A percentile compares a stretch with the other conserved stretches of the same genome.
Conservation (phyloP, 225 moss, liverwort and hornwort species). For the Physcomitrium patens region DNA sequence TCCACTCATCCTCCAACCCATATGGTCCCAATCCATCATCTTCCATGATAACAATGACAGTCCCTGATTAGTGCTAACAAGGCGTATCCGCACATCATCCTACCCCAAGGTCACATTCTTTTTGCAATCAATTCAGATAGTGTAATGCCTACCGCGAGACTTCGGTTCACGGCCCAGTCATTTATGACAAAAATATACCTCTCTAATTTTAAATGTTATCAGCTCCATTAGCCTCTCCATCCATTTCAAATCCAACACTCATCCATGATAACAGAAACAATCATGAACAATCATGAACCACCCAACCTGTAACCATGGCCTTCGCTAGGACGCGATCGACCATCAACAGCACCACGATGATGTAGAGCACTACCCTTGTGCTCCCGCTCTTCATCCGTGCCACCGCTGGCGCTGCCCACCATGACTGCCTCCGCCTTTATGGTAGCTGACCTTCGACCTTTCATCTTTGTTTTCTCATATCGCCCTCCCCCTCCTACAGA, state of each 20-base stretch:
- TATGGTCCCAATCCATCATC: not conserved
- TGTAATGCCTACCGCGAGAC: too few species aligned
- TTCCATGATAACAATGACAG: too few species aligned
- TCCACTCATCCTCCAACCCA: not conserved
- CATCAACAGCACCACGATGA: slow-evolving; percentile 72
- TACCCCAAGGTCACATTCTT: too few species aligned
- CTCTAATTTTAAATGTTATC: too few species aligned
- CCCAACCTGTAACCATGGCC: slow-evolving; percentile 91
- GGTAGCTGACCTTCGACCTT: slow-evolving; percentile 82
- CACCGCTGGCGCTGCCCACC: slow-evolving; percentile 58
- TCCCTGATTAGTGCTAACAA: too few species aligned
- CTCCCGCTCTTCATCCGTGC: slow-evolving; percentile 78
- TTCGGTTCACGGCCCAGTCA: too few species aligned
- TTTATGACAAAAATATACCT: too few species aligned
- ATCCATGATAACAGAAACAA: not conserved
- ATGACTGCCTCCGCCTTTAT: slow-evolving; percentile 73
- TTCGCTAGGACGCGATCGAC: slow-evolving; percentile 86
- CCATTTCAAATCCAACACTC: not conserved
- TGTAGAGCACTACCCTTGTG: slow-evolving; percentile 85
- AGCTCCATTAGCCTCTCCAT: not conserved
- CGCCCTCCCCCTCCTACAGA: slow-evolving; percentile 58
- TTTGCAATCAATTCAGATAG: too few species aligned
- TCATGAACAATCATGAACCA: not conserved
- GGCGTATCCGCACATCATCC: too few species aligned
- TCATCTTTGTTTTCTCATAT: slow-evolving; percentile 84